phyloP scores from a whole-genome alignment of 2,329 filamentous ascomycete species.

The Trichoderma asperellum region DNA sequence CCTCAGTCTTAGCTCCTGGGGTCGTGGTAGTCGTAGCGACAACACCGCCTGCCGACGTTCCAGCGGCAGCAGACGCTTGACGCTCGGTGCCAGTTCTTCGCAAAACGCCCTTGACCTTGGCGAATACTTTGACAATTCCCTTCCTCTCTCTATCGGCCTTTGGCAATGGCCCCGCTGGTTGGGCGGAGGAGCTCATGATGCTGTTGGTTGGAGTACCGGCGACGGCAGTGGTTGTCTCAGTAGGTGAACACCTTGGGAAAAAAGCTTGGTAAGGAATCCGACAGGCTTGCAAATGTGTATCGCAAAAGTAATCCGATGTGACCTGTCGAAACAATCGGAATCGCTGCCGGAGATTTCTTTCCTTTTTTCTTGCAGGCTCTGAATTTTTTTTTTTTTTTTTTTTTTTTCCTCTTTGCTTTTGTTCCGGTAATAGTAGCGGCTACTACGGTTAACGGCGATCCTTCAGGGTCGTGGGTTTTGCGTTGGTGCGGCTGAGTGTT shows the following conservation, averaged over 20 bases:
- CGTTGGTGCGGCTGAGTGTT: not conserved
- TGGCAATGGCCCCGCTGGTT: slow-evolving; percentile 42
- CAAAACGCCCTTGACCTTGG: slow-evolving; percentile 55
- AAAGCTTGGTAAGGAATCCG: slow-evolving; percentile 14
- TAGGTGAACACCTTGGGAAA: not conserved
- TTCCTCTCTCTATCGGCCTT: slow-evolving; percentile 49
- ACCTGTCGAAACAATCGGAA: slow-evolving; percentile 11
- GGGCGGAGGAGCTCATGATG: slow-evolving; percentile 51
- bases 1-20: not conserved
- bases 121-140: slow-evolving; percentile 53
- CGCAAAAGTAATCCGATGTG: not conserved
- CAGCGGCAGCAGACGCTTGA: not conserved
- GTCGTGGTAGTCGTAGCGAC: not conserved
- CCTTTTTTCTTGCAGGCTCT: not conserved
- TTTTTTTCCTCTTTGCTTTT: not conserved
- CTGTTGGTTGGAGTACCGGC: slow-evolving; percentile 10
- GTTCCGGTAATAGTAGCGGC: not conserved
- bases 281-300: slow-evolving; percentile 14
- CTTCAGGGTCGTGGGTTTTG: slow-evolving; percentile 8
- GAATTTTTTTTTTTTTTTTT: not conserved
- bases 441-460: slow-evolving; percentile 16
- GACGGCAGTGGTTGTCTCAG: slow-evolving; percentile 7
- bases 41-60: not conserved
- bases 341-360: slow-evolving; percentile 8
- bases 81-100: slow-evolving; percentile 44